Evolutionary conservation across 2,329 filamentous ascomycete genomes (phyloP), one percentile per base, ranked within the genome.

Genomic region (Colletotrichum karsti): DNA sequence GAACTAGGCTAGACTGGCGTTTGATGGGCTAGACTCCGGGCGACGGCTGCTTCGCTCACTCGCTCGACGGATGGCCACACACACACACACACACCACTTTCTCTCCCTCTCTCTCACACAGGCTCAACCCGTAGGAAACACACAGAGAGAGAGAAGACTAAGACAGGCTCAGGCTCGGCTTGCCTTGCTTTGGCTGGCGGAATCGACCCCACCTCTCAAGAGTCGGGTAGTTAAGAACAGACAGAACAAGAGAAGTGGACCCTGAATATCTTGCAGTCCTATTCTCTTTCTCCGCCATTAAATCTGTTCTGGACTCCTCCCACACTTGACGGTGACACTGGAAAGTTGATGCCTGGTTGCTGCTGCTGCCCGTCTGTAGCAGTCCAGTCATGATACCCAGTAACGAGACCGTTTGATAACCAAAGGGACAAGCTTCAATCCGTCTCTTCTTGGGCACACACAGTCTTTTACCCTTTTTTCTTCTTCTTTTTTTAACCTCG

Each of bases 231-330:
- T n/a, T 37, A 9, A 51, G 35, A 13, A 60, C 20, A 13, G n/a
- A 18, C 42, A 22, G 42, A 46, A 46, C 46, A 42, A 63, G 37
- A 39, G 48, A 66, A 66, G 64, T 67, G 64, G 64, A 67, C 64
- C 64, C 60, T 67, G 64, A 67, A 67, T 67, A 67, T 67, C 60
- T 46, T 54, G 53, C 42, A 35, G n/a, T 67, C 24, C 60, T 58
- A 7, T 54, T 54, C 59, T 57, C 44, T 33, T 48, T 64, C 60
- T 64, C 64, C 64, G 60, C 64, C 64, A 57, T 67, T 67, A 67
- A 64, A 67, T 58, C 39, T 54, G 64, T 64, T 60, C 60, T 50
- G 44, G 64, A n/a, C 60, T 37, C 44, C 53, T 67, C 60, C 64
- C 64, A 64, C 64, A 64, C 44, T 56, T 48, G 37, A 33, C 37